Conservation (phyloP, 208 protist species). For the Kentomonas sorsogonicus region DNA sequence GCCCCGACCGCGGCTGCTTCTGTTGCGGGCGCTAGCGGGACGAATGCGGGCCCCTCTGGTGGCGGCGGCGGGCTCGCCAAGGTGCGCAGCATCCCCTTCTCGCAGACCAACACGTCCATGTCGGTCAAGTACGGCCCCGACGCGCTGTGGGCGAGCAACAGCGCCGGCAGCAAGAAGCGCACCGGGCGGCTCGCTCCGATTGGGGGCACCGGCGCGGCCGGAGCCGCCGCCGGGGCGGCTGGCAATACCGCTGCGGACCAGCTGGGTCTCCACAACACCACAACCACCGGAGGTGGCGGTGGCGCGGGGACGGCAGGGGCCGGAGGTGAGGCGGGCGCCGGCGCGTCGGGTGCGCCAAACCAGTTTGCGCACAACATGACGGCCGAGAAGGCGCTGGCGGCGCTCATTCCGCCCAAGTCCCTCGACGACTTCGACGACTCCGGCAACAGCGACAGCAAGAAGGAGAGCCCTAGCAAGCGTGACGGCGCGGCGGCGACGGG, state of each 20-base stretch:
- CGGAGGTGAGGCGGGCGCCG: background rate
- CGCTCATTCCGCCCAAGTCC: slow-evolving; percentile 30
- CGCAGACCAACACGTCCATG: slow-evolving; percentile 2
- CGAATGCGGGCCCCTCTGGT: background rate
- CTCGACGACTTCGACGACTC: slow-evolving; percentile 8
- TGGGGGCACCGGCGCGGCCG: background rate
- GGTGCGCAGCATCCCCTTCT: background rate
- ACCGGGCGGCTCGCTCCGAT: background rate
- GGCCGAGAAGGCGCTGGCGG: slow-evolving; percentile 24
- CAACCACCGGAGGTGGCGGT: no score
- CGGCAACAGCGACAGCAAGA: background rate
- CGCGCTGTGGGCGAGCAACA: background rate
- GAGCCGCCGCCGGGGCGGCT: no score
- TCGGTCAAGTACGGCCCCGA: background rate
- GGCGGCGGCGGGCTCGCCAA: background rate
- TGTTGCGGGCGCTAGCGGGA: background rate
- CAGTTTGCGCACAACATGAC: slow-evolving; percentile 22
- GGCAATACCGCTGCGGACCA: no score
- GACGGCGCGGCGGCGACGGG: background rate
- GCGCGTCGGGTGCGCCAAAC: background rate
- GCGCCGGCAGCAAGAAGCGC: background rate
- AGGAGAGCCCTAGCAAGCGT: background rate
- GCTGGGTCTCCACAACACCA: no score
- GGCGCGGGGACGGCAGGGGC: background rate
- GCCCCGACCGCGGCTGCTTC: background rate